Base-by-base conservation (phyloP, 768 basidiomycete genomes). In the Lentinula detonsa region DNA sequence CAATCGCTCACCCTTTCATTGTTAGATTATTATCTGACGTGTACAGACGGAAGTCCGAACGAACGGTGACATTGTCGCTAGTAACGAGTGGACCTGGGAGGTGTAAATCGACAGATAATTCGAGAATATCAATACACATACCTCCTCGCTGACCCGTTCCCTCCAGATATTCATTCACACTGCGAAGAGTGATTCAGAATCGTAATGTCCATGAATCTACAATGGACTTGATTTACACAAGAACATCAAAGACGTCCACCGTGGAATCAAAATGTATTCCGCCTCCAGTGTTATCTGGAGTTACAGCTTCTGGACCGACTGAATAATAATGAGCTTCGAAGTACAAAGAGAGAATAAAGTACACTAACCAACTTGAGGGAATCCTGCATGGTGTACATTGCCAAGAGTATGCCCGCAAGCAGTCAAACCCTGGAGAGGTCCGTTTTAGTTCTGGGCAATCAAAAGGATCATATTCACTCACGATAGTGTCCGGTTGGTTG, bases 11-110 rank as follows among this genome's bases (percentile, higher is more conserved):
- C 69, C 49, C 55, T 45, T 51, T 51, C 49, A 70, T 66, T 13
- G 68, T 70, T 4, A 60, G 60, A 31, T 69, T 70, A 18, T 62
- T 65, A 53, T 70, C 69, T 3, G 61, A 62, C 1, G 52, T 49
- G 33, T 67, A 70, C 3, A 70, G 52, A n/a, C 68, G 55, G 16
- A 67, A 56, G 60, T 70, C 69, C 15, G 69, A 70, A n/a, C 65
- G 65, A 18, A 65, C 60, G 10, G 68, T 68, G 11, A 64, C 61
- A 42, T 69, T 70, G n/a, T 59, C 57, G 23, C 56, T 62, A 21
- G 65, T 65, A 18, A 70, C 67, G 4, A 70, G 63, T 2, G 69
- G 66, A 15, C 65, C 63, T 65, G 42, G 48, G 18, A 45, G 35
- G 11, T 37, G 8, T 61, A 60, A 15, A 31, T 51, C 21, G 54